phyloP scores from a whole-genome alignment of 2,329 filamentous ascomycete species.

The Pseudogymnoascus sp. region DNA sequence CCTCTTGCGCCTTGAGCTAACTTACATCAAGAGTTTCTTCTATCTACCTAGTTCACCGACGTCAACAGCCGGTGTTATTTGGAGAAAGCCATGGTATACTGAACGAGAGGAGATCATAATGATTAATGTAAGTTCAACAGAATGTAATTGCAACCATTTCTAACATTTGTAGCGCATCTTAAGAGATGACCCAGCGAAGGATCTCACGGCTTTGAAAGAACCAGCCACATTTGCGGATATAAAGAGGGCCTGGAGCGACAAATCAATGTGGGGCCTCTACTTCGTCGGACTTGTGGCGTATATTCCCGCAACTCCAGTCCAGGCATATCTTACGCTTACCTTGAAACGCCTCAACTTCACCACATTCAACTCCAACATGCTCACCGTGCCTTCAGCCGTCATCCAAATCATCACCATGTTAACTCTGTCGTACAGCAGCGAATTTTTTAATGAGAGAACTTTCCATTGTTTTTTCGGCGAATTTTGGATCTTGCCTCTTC shows the following conservation, averaged over 20 bases:
- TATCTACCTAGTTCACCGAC: conserved; percentile 60
- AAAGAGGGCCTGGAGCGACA: conserved; percentile 38
- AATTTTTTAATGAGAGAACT: conserved; percentile 47
- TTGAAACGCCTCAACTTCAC: conserved; percentile 49
- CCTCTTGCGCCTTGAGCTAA: neutral
- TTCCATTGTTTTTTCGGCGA: conserved; percentile 47
- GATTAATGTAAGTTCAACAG: conserved; percentile 41
- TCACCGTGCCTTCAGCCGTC: conserved; percentile 52
- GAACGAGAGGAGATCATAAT: conserved; percentile 64
- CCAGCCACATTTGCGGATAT: conserved; percentile 37
- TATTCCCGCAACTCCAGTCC: conserved; percentile 42
- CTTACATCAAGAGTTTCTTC: conserved; percentile 36
- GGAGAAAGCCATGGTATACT: conserved; percentile 58
- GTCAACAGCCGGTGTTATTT: conserved; percentile 54
- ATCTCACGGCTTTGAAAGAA: conserved; percentile 39
- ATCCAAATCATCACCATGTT: conserved; percentile 53
- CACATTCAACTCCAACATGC: conserved; percentile 54
- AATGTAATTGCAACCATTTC: neutral
- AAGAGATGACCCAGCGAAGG: conserved; percentile 48
- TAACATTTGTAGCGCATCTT: conserved; percentile 33
- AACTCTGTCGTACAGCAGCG: conserved; percentile 45
- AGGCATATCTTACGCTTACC: conserved; percentile 47
- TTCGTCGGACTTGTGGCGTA: conserved; percentile 42
- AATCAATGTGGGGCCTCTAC: conserved; percentile 44
- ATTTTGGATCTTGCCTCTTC: conserved; percentile 44